These are phyloP conservation scores for Rosellinia necatrix DNA, from an alignment of 2,329 filamentous ascomycete genomes.

Conservation along the genomic window DNA sequence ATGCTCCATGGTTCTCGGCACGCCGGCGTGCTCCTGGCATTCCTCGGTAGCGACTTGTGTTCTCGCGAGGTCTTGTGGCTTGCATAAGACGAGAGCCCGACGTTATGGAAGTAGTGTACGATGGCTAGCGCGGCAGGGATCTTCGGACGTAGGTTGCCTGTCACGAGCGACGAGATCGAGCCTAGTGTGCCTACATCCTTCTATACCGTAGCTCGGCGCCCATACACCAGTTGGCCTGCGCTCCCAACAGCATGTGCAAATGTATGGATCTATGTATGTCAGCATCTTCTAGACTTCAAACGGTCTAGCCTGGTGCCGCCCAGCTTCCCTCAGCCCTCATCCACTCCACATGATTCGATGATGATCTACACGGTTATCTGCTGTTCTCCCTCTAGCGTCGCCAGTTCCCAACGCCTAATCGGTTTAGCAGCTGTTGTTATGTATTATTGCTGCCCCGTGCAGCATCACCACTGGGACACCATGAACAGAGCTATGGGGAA, in stretches of 20 bases:
- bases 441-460: not conserved
- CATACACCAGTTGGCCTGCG: not conserved
- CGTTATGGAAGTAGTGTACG: conserved; percentile 18
- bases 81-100: conserved; percentile 20
- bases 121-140: conserved; percentile 1
- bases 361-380: conserved; percentile 12
- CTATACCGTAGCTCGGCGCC: too few relatives aligned
- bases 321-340: not conserved
- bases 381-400: conserved; percentile 7
- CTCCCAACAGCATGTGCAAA: not conserved
- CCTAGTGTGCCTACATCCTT: too few relatives aligned
- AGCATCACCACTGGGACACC: not conserved
- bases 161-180: too few relatives aligned
- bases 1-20: conserved; percentile 17
- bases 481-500: too few relatives aligned
- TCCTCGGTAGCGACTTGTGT: conserved; percentile 10
- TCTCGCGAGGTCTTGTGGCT: conserved; percentile 15
- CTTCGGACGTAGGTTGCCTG: too few relatives aligned
- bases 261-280: too few relatives aligned
- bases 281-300: not conserved
- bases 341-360: conserved; percentile 11
- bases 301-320: not conserved
- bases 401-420: not conserved
- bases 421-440: not conserved
- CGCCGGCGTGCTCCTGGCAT: conserved; percentile 16